Evolutionary conservation across 2,329 filamentous ascomycete genomes (phyloP).

Genomic region (Colletotrichum gloeosporioides): DNA sequence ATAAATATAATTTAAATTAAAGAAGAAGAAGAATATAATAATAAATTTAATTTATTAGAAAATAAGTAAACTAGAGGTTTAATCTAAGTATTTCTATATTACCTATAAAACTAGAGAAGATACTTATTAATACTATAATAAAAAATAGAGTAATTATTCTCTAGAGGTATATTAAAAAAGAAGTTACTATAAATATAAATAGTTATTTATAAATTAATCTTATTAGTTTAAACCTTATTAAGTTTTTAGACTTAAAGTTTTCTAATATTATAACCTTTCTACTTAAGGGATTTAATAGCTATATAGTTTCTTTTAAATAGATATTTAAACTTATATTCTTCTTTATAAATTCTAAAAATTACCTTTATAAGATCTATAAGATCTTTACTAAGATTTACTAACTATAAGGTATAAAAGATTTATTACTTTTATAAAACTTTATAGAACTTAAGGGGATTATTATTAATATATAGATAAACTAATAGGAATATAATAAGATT

Average conservation of each 20-base stretch:
- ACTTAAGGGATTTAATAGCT: background rate
- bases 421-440: background rate
- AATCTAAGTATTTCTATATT: too few relatives aligned
- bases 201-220: too few relatives aligned
- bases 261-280: background rate
- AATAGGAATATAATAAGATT: background rate
- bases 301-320: background rate
- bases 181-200: too few relatives aligned
- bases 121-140: too few relatives aligned
- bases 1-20: too few relatives aligned
- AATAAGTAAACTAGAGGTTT: too few relatives aligned
- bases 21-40: too few relatives aligned
- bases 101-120: too few relatives aligned
- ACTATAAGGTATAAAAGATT: background rate
- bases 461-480: background rate
- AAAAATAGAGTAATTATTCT: too few relatives aligned
- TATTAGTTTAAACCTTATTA: background rate
- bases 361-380: background rate
- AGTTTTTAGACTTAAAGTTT: background rate
- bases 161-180: too few relatives aligned
- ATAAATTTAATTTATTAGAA: too few relatives aligned
- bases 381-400: background rate
- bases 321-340: background rate
- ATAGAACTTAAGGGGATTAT: background rate
- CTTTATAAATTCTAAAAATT: background rate